Evolutionary conservation across 306 rosid species (phyloP).

Genomic region (Castanospermum australe): DNA sequence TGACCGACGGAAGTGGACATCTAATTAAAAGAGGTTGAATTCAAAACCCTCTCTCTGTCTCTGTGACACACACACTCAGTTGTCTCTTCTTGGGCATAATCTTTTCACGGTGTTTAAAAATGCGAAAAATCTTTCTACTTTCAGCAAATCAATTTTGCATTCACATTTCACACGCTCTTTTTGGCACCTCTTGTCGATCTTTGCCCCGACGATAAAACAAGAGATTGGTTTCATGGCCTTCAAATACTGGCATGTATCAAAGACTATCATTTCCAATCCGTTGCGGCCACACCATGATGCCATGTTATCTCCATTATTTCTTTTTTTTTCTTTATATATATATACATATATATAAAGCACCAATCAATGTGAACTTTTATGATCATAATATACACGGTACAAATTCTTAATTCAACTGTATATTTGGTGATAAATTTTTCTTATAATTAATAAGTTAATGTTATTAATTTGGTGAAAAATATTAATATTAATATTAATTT

Average conservation of each 20-base stretch:
- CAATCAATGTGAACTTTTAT: too few relatives aligned
- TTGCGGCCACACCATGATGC: neutral
- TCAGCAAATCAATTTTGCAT: neutral
- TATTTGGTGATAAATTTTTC: too few relatives aligned
- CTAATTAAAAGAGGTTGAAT: neutral
- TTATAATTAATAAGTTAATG: too few relatives aligned
- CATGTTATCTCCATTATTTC: neutral
- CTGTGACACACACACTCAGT: too few relatives aligned
- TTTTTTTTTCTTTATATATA: too few relatives aligned
- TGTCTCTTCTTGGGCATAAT: neutral
- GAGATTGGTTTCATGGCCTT: neutral
- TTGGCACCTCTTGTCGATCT: neutral
- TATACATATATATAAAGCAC: too few relatives aligned
- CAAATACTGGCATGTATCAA: neutral
- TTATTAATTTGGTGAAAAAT: too few relatives aligned
- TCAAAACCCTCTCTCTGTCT: neutral
- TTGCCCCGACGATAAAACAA: neutral
- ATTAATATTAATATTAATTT: too few relatives aligned
- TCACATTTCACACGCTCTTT: slow-evolving; percentile 40
- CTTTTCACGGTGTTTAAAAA: neutral
- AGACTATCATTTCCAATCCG: neutral
- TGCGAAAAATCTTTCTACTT: slow-evolving; percentile 21
- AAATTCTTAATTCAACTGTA: too few relatives aligned
- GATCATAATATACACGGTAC: too few relatives aligned
- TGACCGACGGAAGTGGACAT: neutral